Evolutionary conservation across 2,329 filamentous ascomycete species (phyloP).

Genomic region (Botrytis fragariae): DNA sequence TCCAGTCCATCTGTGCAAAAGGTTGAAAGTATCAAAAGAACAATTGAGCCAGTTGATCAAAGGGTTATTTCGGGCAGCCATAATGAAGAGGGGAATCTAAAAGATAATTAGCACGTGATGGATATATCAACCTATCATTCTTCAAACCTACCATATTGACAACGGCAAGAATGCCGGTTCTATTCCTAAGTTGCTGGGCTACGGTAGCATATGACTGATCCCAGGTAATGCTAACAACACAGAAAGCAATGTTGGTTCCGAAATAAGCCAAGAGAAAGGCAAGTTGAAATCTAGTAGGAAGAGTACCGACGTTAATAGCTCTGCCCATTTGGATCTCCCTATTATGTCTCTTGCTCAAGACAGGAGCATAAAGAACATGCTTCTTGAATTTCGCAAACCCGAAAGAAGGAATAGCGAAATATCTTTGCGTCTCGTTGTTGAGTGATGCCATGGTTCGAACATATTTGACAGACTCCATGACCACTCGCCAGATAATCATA

Average conservation of each 20-base stretch:
- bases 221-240: slow-evolving; percentile 64
- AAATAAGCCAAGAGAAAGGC: slow-evolving; percentile 66
- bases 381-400: slow-evolving; percentile 62
- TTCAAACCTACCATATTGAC: slow-evolving; percentile 65
- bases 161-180: slow-evolving; percentile 66
- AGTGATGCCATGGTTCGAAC: slow-evolving; percentile 72
- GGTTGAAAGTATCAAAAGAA: slow-evolving; percentile 79
- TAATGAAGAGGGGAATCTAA: slow-evolving; percentile 64
- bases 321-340: slow-evolving; percentile 66
- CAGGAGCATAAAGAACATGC: slow-evolving; percentile 66
- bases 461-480: slow-evolving; percentile 61
- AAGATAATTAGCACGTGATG: slow-evolving; percentile 14
- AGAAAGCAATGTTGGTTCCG: slow-evolving; percentile 75
- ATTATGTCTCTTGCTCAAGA: slow-evolving; percentile 75
- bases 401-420: slow-evolving; percentile 62
- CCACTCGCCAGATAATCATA: slow-evolving; percentile 66
- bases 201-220: slow-evolving; percentile 46
- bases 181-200: slow-evolving; percentile 57
- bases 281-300: slow-evolving; percentile 76
- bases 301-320: slow-evolving; percentile 69
- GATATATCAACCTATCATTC: neutral
- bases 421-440: slow-evolving; percentile 75
- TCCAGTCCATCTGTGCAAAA: slow-evolving; percentile 78
- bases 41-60: slow-evolving; percentile 69
- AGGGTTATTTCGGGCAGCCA: slow-evolving; percentile 76